phyloP scores from a whole-genome alignment of 331 rosid species.

The Malus hybrid region DNA sequence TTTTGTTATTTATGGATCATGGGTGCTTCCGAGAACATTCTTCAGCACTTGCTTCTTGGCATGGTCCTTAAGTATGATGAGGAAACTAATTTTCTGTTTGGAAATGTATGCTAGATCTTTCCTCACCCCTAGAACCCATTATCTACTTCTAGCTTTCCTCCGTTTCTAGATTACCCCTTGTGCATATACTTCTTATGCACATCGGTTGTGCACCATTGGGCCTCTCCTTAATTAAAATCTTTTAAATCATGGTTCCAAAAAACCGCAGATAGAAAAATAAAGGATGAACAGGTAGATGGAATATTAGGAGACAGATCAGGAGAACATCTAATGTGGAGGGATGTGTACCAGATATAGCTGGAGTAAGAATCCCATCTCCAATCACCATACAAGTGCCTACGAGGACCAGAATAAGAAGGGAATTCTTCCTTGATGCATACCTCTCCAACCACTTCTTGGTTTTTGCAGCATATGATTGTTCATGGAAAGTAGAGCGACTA shows the following conservation, averaged over 20 bases:
- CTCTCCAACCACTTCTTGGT: slow-evolving; percentile 86
- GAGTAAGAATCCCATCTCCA: slow-evolving; percentile 99
- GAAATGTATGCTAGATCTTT: not conserved
- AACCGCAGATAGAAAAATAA: not conserved
- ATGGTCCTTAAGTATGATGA: not conserved
- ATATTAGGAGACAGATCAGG: not conserved
- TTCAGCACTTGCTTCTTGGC: not conserved
- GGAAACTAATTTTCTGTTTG: not conserved
- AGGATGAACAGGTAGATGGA: not conserved
- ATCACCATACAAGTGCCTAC: slow-evolving; percentile 98
- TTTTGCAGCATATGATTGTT: slow-evolving; percentile 76
- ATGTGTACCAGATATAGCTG: slow-evolving; percentile 82
- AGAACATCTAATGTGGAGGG: not conserved
- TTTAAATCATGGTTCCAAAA: not conserved
- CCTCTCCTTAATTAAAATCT: not conserved
- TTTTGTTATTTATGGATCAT: not conserved
- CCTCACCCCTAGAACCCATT: not conserved
- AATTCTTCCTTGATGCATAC: slow-evolving; percentile 45
- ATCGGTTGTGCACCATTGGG: not conserved
- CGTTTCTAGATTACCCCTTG: not conserved
- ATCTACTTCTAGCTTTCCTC: not conserved
- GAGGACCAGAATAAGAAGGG: slow-evolving; percentile 85
- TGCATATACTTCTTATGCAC: not conserved
- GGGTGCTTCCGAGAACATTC: not conserved
- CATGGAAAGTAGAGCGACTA: slow-evolving; percentile 86